Evolutionary conservation across 768 basidiomycete genomes (phyloP), one percentile per base, ranked within the genome.

Genomic region (Termitomyces sp.): DNA sequence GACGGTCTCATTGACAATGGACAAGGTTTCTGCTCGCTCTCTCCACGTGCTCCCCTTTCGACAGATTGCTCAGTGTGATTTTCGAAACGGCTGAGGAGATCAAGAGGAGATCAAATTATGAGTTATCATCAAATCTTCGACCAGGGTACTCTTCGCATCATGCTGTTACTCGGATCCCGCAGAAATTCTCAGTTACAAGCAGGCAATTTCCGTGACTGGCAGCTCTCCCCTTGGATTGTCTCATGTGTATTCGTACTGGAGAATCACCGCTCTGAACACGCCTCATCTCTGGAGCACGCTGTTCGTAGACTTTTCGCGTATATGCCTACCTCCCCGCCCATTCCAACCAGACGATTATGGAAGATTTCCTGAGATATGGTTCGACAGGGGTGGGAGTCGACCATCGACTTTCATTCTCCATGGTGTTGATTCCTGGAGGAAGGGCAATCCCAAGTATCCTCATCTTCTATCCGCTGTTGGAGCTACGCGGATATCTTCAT

Each of bases 241-340:
- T 8, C 39, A 40, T 40, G 42, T 24, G 9, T 43, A 22, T 13
- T 43, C 12, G 16, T 24, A 43, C 10, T 43, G 22, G 42, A 22
- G 42, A 24, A 24, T 22, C 22, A 24, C 42, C 5, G 42, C 22
- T 22, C 22, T 43, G 5, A 22, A 24, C 9, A 43, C 20, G 1
- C 22, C 42, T 40, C 18, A 40, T 9, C 39, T 40, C 39, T 40
- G 39, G 39, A 40, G 39, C 4, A 43, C 22, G 22, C 10, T 43
- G 22, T 22, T 13, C 22, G 3, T 43, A 9, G 22, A 18, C 9
- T 43, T 43, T 13, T 22, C 10, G 4, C 3, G 0, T 0, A 10
- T 10, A 9, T 5, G 20, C 4, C 2, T 3, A 2, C 9, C 10
- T 14, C 12, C 4, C 10, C 5, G 1, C 12, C 4, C 4, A 5